phyloP scores from a whole-genome alignment of 148 eudicot species.

The Salicornia ramosissima region DNA sequence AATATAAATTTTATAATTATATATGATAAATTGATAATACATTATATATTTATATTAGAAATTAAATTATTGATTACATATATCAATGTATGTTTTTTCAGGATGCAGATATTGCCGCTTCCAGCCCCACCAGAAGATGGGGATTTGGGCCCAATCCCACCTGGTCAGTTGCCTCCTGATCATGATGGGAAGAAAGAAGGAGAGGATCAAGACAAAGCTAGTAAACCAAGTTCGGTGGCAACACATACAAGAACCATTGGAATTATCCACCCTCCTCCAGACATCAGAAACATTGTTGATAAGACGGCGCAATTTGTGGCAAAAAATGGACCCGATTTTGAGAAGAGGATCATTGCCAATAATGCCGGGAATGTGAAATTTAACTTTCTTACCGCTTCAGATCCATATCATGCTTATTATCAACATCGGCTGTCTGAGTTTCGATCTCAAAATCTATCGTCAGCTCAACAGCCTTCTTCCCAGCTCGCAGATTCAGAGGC shows the following conservation, averaged over 20 bases:
- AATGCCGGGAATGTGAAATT: constrained; percentile 70
- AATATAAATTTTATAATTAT: no score
- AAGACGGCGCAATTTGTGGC: constrained; percentile 74
- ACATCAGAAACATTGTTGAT: constrained; percentile 70
- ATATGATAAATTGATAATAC: no score
- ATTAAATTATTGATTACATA: no score
- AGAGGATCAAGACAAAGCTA: constrained; percentile 34
- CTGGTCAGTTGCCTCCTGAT: constrained; percentile 42
- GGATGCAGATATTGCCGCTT: constrained; percentile 68
- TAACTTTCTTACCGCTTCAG: constrained; percentile 60
- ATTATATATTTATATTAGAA: no score
- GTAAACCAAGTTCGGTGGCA: constrained; percentile 40
- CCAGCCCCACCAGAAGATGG: constrained; percentile 81
- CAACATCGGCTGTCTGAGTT: constrained; percentile 71
- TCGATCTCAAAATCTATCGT: constrained; percentile 46
- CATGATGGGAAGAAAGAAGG: constrained; percentile 28
- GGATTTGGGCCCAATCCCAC: constrained; percentile 58
- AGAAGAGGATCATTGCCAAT: constrained; percentile 57
- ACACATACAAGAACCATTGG: constrained; percentile 65
- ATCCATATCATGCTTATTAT: constrained; percentile 77
- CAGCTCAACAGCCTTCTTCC: constrained; percentile 33
- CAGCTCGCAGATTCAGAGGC: constrained; percentile 33
- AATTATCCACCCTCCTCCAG: constrained; percentile 74
- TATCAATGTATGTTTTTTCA: no score
- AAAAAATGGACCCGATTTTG: constrained; percentile 75